Conservation (phyloP, 2,329 filamentous ascomycete species). For the Aureobasidium sp. region DNA sequence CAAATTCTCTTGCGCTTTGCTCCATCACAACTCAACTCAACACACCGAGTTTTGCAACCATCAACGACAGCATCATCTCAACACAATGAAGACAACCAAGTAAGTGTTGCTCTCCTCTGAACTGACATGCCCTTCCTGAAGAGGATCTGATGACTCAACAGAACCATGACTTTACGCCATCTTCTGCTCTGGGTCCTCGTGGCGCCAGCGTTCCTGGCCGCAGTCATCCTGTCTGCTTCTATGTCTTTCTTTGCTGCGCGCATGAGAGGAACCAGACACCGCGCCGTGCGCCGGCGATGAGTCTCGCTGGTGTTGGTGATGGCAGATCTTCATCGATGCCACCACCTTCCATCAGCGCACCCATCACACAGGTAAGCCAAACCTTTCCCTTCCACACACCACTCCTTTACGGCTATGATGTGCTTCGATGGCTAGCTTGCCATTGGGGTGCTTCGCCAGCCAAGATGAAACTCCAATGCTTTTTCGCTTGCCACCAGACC, state of each 20-base stretch:
- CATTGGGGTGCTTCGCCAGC: background rate
- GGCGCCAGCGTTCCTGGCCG: background rate
- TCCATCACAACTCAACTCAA: background rate
- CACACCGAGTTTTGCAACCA: background rate
- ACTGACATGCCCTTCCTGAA: background rate
- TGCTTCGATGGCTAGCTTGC: background rate
- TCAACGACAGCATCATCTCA: background rate
- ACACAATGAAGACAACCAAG: background rate
- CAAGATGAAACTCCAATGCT: background rate
- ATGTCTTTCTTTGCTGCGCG: background rate
- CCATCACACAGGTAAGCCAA: background rate
- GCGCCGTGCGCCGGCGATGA: background rate
- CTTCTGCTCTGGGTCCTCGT: background rate
- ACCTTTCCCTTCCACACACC: background rate
- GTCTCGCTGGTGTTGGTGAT: background rate
- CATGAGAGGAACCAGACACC: background rate
- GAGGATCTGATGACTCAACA: background rate
- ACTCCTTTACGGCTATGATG: constrained; percentile 6
- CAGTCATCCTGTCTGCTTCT: background rate
- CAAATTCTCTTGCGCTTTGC: background rate
- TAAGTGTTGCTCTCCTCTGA: background rate
- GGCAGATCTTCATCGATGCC: background rate
- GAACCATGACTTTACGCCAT: background rate
- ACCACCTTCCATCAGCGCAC: background rate
- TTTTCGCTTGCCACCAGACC: background rate